Evolutionary conservation across 2,329 filamentous ascomycete species (phyloP), one percentile per base, ranked within the genome.

Genomic region (Geosmithia morbida): DNA sequence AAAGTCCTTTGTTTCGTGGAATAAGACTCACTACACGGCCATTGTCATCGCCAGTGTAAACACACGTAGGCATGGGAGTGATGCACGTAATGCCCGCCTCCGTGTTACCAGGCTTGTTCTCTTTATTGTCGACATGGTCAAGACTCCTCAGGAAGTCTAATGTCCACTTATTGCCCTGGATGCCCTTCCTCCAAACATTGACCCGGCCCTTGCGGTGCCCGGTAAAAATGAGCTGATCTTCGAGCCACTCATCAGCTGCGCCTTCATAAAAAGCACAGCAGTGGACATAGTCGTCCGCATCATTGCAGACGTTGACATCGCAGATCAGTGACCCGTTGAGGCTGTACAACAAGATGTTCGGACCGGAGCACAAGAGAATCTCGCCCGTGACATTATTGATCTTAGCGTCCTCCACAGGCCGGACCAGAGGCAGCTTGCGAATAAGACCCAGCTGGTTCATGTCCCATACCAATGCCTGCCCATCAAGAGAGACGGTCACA

Each of bases 31-130:
- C 86, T 64, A 98, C 90, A 70, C 82, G 75, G 29, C 92, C 92
- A 52, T 88, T 84, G 53, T 97, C 92, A 66, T 97, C 92, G 2
- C 90, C 92, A 0, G 89, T 95, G 64, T 96, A 97, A 10, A 97
- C 81, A 51, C 83, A 75, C 52, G 83, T 81, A 47, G 86, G 79
- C 74, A 89, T 85, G 2, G 90, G 85, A 48, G 85, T 72, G 46
- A 98, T 85, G 59, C 85, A 94, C 39, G 85, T 94, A 51, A 97
- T 89, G 0, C 83, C 81, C 2, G 83, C 81, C 43, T 77, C 74
- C 0, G 70, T 68, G 52, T 78, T 79, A 5, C 61, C 66, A 55
- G 57, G 79, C 65, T 59, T 76, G 68, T 72, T 81, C 45, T 77
- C 79, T 54, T 74, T 77, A 46, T 59, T 59, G 57, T 94, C 87